Conservation (phyloP, 352 stramenopile species). For the Globisporangium nunn region DNA sequence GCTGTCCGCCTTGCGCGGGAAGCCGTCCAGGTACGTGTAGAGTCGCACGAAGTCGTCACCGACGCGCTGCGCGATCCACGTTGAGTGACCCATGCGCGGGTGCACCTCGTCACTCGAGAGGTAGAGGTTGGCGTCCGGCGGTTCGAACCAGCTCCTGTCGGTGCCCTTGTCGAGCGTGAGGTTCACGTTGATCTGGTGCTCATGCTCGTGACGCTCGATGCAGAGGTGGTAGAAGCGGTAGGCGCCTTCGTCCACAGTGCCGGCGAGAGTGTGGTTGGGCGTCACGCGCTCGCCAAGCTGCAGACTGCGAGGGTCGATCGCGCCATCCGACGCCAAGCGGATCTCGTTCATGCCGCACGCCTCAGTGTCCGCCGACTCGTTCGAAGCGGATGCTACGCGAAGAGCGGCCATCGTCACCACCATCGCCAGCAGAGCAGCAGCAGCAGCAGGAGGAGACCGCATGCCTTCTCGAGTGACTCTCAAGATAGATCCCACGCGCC, state of each 20-base stretch:
- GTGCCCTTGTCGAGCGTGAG: constrained; percentile 21
- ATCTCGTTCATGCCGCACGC: constrained; percentile 60
- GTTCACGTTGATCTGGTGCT: constrained; percentile 69
- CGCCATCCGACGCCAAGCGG: constrained; percentile 56
- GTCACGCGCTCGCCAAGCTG: constrained; percentile 43
- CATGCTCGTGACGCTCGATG: constrained; percentile 65
- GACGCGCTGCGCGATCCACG: constrained; percentile 62
- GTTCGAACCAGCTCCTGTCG: neutral
- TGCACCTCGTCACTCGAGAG: constrained; percentile 61
- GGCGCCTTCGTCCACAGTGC: constrained; percentile 33
- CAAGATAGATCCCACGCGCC: too few relatives aligned
- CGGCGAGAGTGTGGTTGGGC: constrained; percentile 65
- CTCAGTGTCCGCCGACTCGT: neutral
- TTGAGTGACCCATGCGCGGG: constrained; percentile 47
- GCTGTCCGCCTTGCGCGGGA: constrained; percentile 47
- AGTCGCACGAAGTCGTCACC: constrained; percentile 56
- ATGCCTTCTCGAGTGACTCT: neutral
- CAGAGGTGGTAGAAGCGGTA: constrained; percentile 76
- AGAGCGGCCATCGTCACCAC: neutral
- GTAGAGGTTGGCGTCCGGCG: constrained; percentile 58
- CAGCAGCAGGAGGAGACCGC: constrained; percentile 1
- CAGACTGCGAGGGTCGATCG: constrained; percentile 39
- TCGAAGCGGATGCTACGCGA: neutral
- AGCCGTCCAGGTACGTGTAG: constrained; percentile 74
- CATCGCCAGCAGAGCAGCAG: neutral